phyloP scores from a whole-genome alignment of 176 grass and related monocot species.

The bread wheat (Triticum aestivum) region DNA sequence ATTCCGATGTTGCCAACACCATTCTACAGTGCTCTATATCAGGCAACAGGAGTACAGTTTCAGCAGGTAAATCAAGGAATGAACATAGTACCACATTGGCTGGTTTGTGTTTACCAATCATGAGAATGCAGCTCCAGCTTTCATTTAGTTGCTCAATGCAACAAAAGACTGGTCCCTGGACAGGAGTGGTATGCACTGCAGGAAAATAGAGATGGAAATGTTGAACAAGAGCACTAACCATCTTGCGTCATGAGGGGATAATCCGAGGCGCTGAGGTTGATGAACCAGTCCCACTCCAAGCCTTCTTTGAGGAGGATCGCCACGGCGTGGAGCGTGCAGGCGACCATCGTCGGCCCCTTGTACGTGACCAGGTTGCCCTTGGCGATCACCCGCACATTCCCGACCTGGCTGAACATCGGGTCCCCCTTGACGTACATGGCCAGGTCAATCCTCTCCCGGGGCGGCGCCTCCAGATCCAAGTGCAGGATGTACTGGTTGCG shows the following conservation, averaged over 20 bases:
- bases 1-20: too few species aligned
- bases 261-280: constrained; percentile 88
- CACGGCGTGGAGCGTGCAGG: constrained; percentile 78
- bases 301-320: constrained; percentile 75
- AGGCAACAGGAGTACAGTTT: not conserved
- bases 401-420: constrained; percentile 65
- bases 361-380: constrained; percentile 90
- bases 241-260: constrained; percentile 94
- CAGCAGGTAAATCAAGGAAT: not conserved
- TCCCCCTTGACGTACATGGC: constrained; percentile 72
- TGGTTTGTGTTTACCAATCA: not conserved
- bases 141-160: not conserved
- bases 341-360: constrained; percentile 88
- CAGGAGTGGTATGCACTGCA: not conserved
- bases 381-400: constrained; percentile 74
- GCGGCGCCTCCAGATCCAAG: constrained; percentile 78
- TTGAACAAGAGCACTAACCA: constrained; percentile 44
- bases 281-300: constrained; percentile 90
- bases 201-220: not conserved
- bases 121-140: not conserved
- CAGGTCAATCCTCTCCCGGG: constrained; percentile 73
- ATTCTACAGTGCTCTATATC: not conserved
- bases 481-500: constrained; percentile 90
- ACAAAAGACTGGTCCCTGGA: too few species aligned
- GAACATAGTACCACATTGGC: not conserved